These are phyloP conservation scores for Picochlorum sp. DNA, from an alignment of 139 green algal species.

Conservation along the genomic window DNA sequence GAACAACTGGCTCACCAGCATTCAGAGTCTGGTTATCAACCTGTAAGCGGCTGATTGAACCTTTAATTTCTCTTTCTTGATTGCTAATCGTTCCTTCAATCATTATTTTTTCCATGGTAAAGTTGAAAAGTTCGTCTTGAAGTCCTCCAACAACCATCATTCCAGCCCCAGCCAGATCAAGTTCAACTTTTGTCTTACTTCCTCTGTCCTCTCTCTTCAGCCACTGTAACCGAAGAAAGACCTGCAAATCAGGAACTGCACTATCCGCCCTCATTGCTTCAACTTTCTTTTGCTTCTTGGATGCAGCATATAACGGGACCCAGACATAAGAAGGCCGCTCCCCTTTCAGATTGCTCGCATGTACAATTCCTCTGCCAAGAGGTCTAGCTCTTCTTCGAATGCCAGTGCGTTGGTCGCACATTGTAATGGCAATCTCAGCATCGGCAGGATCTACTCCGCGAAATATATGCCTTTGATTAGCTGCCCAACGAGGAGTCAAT, in stretches of 20 bases:
- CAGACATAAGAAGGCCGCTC: constrained; percentile 61
- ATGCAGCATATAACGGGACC: constrained; percentile 36
- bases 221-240: constrained; percentile 59
- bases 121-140: constrained; percentile 74
- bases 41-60: constrained; percentile 51
- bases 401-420: constrained; percentile 18
- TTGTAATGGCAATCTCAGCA: constrained; percentile 13
- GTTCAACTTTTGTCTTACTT: constrained; percentile 28
- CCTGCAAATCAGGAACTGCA: constrained; percentile 13
- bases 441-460: constrained; percentile 16
- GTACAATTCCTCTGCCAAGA: constrained; percentile 23
- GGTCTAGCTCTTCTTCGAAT: background rate
- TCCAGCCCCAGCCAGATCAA: constrained; percentile 45
- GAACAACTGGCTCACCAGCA: constrained; percentile 63
- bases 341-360: constrained; percentile 26
- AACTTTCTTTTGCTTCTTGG: background rate
- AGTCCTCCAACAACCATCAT: constrained; percentile 48
- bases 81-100: background rate
- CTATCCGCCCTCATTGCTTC: background rate
- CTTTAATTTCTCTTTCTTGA: constrained; percentile 18
- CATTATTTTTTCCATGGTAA: constrained; percentile 35
- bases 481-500: constrained; percentile 22
- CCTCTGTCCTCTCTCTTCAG: constrained; percentile 24
- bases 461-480: constrained; percentile 14
- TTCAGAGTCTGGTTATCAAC: constrained; percentile 83